Base-by-base conservation (phyloP, 352 stramenopile genomes). In the Phytopythium boreale region DNA sequence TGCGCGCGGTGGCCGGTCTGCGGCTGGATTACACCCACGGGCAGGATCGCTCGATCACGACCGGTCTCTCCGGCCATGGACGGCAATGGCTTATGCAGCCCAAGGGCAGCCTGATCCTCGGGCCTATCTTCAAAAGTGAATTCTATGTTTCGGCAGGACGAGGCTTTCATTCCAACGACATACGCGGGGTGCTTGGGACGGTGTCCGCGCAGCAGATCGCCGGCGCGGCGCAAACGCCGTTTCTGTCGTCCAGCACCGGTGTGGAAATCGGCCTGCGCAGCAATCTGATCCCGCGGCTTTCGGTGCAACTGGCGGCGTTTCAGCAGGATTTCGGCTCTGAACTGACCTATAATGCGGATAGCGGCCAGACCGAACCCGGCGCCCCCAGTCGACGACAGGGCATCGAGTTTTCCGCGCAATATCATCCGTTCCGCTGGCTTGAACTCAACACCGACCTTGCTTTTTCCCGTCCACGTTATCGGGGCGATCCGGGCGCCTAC, bases 81-180 rank as follows among this genome's bases (percentile, higher is more conserved):
- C 43, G 43, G 43, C 43, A 50, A 50, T 50, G 43, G 43, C 43
- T 50, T 50, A 50, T 50, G 43, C 43, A 50, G 43, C 43, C 43
- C 43, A 50, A 50, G 43, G 43, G 43, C 43, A 50, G 43, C 43
- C 43, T 50, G 43, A 50, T 50, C 43, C 43, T 50, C 43, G 43
- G 43, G 43, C 43, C 43, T 50, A 50, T 50, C 43, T 50, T 50
- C 43, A 50, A 50, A 50, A 50, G 43, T 50, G 43, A 50, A 50
- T 50, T 50, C 43, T 50, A 50, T 50, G 43, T 50, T 50, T 50
- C 43, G 43, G 43, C 43, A 50, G 43, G 43, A 50, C 43, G 43
- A 50, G 43, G 43, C 43, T 50, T 50, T 50, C 43, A 50, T 50
- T 50, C 43, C 43, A 50, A 50, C 43, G 43, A 50, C 43, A 50